Evolutionary conservation across 345 rosid genomes (phyloP).

Genomic region (Sisymbrium altissimum): DNA sequence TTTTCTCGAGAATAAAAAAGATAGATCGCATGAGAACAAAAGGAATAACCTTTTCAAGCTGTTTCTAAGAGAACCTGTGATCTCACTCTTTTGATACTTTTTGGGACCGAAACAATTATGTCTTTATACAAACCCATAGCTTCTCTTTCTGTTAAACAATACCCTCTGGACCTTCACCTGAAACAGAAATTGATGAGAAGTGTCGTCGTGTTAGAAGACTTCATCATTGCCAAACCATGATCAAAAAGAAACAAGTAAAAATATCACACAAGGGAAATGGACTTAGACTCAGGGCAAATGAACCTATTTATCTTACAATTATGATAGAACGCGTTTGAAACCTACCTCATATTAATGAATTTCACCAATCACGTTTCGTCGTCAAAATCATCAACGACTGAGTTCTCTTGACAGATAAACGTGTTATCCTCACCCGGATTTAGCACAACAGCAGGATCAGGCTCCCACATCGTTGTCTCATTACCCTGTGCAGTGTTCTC

Average conservation of each 20-base stretch:
- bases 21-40: background rate
- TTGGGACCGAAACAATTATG: slow-evolving; percentile 17
- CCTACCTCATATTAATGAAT: slow-evolving; percentile 50
- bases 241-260: background rate
- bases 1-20: background rate
- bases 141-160: slow-evolving; percentile 15
- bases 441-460: slow-evolving; percentile 34
- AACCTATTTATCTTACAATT: background rate
- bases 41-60: slow-evolving; percentile 21
- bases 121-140: slow-evolving; percentile 23
- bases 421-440: slow-evolving; percentile 54
- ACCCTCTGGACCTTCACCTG: slow-evolving; percentile 22
- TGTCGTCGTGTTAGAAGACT: slow-evolving; percentile 5
- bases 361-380: slow-evolving; percentile 59
- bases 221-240: slow-evolving; percentile 3
- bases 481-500: slow-evolving; percentile 42
- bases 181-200: background rate
- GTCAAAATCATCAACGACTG: slow-evolving; percentile 83
- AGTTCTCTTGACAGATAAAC: slow-evolving; percentile 79
- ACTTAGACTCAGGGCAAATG: background rate
- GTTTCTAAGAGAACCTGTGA: slow-evolving; percentile 16
- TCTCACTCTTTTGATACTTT: slow-evolving; percentile 17
- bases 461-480: slow-evolving; percentile 62
- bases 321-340: background rate
- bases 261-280: background rate